Conservation (phyloP, 2,329 filamentous ascomycete genomes). For the Fusarium oligoseptatum region DNA sequence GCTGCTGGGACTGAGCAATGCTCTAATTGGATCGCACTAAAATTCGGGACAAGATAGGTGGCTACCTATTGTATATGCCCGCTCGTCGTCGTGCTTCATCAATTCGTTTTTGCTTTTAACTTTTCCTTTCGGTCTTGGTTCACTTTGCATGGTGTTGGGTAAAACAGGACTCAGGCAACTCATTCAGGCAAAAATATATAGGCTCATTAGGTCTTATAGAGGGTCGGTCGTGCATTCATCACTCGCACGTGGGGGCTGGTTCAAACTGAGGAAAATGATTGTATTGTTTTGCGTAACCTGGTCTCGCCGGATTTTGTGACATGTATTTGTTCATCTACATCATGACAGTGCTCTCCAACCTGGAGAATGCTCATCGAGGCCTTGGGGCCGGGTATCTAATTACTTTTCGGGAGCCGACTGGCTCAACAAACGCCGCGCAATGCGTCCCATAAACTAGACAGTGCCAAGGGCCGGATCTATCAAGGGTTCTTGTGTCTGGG, state of each 20-base stretch:
- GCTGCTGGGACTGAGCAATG: constrained; percentile 85
- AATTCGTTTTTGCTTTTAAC: not conserved
- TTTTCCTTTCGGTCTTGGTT: not conserved
- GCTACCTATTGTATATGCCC: not conserved
- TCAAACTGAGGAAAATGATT: constrained; percentile 5
- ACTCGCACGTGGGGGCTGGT: constrained; percentile 7
- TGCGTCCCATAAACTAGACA: constrained; percentile 12
- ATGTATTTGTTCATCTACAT: constrained; percentile 25
- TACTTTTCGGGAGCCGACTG: constrained; percentile 19
- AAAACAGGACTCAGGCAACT: not conserved
- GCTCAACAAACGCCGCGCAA: constrained; percentile 19
- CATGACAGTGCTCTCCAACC: constrained; percentile 11
- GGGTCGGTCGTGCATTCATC: not conserved
- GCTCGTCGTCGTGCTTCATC: not conserved
- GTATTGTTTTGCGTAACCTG: not conserved
- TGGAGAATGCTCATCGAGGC: constrained; percentile 17
- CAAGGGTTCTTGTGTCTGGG: constrained; percentile 39
- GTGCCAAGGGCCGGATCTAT: constrained; percentile 52
- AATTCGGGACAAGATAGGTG: not conserved
- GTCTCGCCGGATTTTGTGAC: constrained; percentile 12
- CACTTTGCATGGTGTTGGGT: constrained; percentile 34
- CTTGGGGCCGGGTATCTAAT: constrained; percentile 44
- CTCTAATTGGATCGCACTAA: constrained; percentile 75
- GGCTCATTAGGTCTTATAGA: constrained; percentile 38
- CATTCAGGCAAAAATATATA: constrained; percentile 8